These are phyloP conservation scores for Aspergillus aculeatinus DNA, from an alignment of 2,329 filamentous ascomycete species.

Conservation along the genomic window DNA sequence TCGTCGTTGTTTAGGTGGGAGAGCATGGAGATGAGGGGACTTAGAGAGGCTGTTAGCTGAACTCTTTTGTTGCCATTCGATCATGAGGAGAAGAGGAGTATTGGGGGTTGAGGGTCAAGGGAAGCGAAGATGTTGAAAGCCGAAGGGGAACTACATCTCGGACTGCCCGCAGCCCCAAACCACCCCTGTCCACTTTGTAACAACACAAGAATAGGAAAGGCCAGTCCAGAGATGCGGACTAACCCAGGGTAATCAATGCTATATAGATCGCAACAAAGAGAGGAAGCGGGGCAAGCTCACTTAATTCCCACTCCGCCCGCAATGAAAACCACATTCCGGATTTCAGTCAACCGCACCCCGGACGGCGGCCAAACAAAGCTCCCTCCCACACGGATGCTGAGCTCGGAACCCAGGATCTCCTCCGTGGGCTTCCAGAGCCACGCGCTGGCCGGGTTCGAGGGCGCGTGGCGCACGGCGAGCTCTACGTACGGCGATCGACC, in stretches of 20 bases:
- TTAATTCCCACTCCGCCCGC: constrained; percentile 84
- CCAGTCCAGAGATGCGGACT: no score
- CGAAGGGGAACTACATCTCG: no score
- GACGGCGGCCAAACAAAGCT: constrained; percentile 73
- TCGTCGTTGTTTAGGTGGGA: constrained; percentile 53
- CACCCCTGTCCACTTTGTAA: no score
- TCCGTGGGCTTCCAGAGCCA: constrained; percentile 67
- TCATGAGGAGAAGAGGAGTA: neutral
- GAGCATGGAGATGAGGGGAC: constrained; percentile 73
- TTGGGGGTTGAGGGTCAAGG: no score
- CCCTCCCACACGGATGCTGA: constrained; percentile 73
- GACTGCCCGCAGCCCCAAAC: no score
- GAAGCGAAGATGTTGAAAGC: no score
- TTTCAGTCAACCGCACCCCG: constrained; percentile 40
- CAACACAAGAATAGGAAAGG: no score
- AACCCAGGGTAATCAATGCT: no score
- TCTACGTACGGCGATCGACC: constrained; percentile 61
- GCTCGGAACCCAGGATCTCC: constrained; percentile 57
- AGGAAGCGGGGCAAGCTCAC: constrained; percentile 38
- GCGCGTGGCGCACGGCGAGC: constrained; percentile 72
- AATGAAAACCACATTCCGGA: constrained; percentile 68
- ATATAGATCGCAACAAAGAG: neutral
- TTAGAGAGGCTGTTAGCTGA: constrained; percentile 25
- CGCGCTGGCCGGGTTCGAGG: constrained; percentile 68
- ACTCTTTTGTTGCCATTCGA: no score